Percentiles rank a stretch among this genome's conserved stretches.
phyloP scores from a whole-genome alignment of 192 early-diverging fungal species.

The Coemansia sp. region DNA sequence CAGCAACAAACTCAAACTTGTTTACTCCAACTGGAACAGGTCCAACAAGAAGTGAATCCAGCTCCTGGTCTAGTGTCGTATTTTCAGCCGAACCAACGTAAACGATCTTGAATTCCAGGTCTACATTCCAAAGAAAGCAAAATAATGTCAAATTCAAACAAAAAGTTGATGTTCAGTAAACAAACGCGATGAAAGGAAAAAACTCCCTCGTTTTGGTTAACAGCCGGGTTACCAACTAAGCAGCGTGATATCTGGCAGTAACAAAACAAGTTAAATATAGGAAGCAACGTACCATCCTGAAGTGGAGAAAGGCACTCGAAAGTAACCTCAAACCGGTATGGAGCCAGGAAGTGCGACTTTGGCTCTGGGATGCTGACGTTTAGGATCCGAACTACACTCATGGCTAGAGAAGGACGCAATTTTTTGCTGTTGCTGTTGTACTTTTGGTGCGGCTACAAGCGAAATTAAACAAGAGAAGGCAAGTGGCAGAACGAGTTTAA shows the following conservation, averaged over 20 bases:
- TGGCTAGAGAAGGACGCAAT: slow-evolving; percentile 20
- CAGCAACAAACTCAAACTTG: slow-evolving; percentile 87
- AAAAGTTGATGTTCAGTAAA: not conserved
- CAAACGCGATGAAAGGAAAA: not conserved
- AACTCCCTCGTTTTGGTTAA: no score
- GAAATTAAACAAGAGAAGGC: slow-evolving; percentile 1
- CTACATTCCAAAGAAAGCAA: slow-evolving; percentile 54
- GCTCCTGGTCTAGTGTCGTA: slow-evolving; percentile 79
- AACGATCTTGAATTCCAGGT: slow-evolving; percentile 97
- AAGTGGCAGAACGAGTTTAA: not conserved
- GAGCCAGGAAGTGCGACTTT: slow-evolving; percentile 74
- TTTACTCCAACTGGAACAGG: slow-evolving; percentile 93
- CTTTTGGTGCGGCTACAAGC: not conserved
- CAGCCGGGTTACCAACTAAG: not conserved
- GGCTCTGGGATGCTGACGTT: slow-evolving; percentile 86
- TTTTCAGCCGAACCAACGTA: slow-evolving; percentile 91
- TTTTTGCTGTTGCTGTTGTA: not conserved
- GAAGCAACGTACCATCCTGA: slow-evolving; percentile 66
- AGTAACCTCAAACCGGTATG: slow-evolving; percentile 94
- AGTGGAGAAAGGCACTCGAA: slow-evolving; percentile 92
- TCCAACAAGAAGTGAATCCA: slow-evolving; percentile 94
- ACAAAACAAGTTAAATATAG: not conserved
- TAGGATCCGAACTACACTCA: slow-evolving; percentile 80
- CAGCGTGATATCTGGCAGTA: not conserved
- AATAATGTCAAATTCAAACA: not conserved